Base-by-base conservation (phyloP, 2,329 filamentous ascomycete species). In the Sclerotinia nivalis region DNA sequence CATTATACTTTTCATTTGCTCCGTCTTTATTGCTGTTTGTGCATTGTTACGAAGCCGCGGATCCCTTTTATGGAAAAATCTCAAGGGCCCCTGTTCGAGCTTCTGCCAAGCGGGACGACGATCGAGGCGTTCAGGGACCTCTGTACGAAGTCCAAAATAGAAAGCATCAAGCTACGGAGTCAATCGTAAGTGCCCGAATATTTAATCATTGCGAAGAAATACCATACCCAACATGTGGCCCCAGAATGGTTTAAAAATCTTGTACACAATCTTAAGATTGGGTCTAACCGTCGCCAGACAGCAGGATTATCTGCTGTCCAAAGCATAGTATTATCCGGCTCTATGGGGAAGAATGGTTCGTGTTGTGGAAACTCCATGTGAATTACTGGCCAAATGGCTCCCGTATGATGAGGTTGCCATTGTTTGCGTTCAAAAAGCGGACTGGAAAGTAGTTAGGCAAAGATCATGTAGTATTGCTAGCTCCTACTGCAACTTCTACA, bases 191-290 rank as follows among this genome's bases (percentile, higher is more conserved):
- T 20, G 4, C 20, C 22, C 8, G 15, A n/a, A 62, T 18, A 50
- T 22, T n/a, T 18, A 1, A 61, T 47, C 1, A 40, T n/a, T 37
- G 28, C 15, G 31, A 66, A 54, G 20, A 28, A n/a, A 15, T 8
- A 40, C 43, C 49, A 43, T 66, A 66, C 62, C 62, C 62, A 66
- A 28, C 18, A 43, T 28, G 49, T 43, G n/a, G 62, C 62, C 5
- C 20, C n/a, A 40, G 62, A 40, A 15, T 66, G 62, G 2, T 52
- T 18, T 20, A 66, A 34, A 6, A 45, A 56, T 20, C 50, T 66
- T 43, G 62, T 56, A 45, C 34, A 56, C 4, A 56, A n/a, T 43
- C 49, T 43, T 20, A 66, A 34, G 5, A 66, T 45, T 6, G 34
- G 62, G 10, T 45, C 62, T 56, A 66, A 18, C 18, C 50, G 62